A percentile compares a stretch with the other conserved stretches of the same genome.
phyloP scores from a whole-genome alignment of 2,329 filamentous ascomycete species.

The Drechslerella coelobrocha region DNA sequence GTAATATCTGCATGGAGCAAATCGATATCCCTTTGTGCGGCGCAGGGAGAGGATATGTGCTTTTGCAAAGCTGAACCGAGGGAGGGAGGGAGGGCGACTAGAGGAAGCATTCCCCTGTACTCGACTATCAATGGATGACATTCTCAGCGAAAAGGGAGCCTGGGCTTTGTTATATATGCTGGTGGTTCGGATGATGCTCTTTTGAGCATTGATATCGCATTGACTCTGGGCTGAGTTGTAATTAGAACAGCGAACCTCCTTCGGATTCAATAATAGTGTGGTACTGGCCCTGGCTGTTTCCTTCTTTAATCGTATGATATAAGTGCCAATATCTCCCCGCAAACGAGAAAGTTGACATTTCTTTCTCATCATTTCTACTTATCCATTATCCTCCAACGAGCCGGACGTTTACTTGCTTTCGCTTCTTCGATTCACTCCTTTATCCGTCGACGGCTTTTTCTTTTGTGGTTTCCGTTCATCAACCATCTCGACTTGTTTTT shows the following conservation, averaged over 20 bases:
- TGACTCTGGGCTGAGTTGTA: conserved; percentile 37
- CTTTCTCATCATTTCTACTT: neutral
- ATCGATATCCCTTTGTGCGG: conserved; percentile 31
- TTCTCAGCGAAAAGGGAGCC: conserved; percentile 38
- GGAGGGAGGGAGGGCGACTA: neutral
- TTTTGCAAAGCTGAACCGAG: conserved; percentile 11
- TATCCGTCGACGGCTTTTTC: neutral
- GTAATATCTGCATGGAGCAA: neutral
- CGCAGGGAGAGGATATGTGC: conserved; percentile 31
- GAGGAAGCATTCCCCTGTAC: conserved; percentile 28
- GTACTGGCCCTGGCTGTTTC: conserved; percentile 21
- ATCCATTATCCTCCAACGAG: neutral
- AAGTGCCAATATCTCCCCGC: conserved; percentile 34
- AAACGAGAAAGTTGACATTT: neutral
- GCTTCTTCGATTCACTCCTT: neutral
- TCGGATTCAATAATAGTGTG: conserved; percentile 36
- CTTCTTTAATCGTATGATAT: conserved; percentile 17
- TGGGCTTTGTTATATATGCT: conserved; percentile 30
- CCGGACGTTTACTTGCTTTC: neutral
- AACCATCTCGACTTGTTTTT: conserved; percentile 6
- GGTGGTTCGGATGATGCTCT: conserved; percentile 4
- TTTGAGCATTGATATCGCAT: conserved; percentile 30
- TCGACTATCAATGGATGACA: conserved; percentile 23
- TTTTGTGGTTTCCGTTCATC: neutral
- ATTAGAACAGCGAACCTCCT: conserved; percentile 39